These are phyloP conservation scores for Globisporangium yorkense DNA, from an alignment of 352 stramenopile genomes.

Conservation along the genomic window DNA sequence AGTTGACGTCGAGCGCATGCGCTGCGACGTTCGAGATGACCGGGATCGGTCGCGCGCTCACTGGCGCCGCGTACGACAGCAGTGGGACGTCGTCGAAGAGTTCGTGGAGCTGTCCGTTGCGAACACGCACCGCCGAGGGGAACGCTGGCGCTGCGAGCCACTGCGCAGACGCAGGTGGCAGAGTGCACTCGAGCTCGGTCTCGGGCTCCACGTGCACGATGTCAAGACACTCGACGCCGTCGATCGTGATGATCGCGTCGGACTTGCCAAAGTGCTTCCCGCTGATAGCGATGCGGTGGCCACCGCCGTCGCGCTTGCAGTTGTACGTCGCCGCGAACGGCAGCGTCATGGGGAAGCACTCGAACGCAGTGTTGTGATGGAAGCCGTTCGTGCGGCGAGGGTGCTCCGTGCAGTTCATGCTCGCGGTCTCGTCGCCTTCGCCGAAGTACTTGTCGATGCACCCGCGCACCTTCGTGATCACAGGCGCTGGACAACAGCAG, in stretches of 20 bases:
- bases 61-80: conserved; percentile 59
- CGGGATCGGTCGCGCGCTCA: conserved; percentile 25
- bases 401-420: conserved; percentile 45
- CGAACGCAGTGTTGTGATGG: conserved; percentile 29
- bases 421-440: conserved; percentile 6
- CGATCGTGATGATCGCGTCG: conserved; percentile 67
- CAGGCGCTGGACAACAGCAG: conserved; percentile 23
- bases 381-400: conserved; percentile 38
- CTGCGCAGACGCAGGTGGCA: conserved; percentile 36
- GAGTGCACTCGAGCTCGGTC: conserved; percentile 64
- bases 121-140: conserved; percentile 55
- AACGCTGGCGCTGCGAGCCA: conserved; percentile 29
- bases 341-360: conserved; percentile 39
- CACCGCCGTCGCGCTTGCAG: conserved; percentile 48
- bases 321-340: conserved; percentile 70
- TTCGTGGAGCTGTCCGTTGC: conserved; percentile 48
- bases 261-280: conserved; percentile 70
- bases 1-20: conserved; percentile 77
- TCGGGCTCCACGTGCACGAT: conserved; percentile 48
- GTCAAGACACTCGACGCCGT: conserved; percentile 60
- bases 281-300: conserved; percentile 48
- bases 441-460: conserved; percentile 75
- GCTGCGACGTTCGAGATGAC: conserved; percentile 74
- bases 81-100: conserved; percentile 53
- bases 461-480: conserved; percentile 68